These are phyloP conservation scores for Nosema muscidifuracis DNA, from an alignment of 371 early-diverging fungal genomes.

Conservation along the genomic window DNA sequence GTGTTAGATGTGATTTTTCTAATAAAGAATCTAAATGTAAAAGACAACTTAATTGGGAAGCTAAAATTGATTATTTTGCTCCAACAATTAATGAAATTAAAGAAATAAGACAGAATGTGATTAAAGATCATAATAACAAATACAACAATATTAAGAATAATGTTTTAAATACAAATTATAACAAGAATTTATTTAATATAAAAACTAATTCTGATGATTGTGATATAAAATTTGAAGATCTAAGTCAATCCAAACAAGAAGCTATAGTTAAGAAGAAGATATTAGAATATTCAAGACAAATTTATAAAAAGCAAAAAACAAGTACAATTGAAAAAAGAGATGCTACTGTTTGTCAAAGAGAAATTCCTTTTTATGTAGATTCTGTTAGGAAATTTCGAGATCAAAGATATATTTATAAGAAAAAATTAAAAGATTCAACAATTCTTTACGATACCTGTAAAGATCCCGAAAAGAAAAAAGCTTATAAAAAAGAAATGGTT, in stretches of 20 bases:
- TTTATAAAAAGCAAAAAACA: slow-evolving; percentile 74
- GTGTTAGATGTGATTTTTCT: slow-evolving; percentile 89
- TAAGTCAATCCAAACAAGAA: slow-evolving; percentile 68
- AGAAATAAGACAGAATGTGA: slow-evolving; percentile 77
- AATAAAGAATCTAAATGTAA: slow-evolving; percentile 77
- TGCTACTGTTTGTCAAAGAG: slow-evolving; percentile 82
- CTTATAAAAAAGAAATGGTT: slow-evolving; percentile 76
- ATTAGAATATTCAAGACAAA: slow-evolving; percentile 76
- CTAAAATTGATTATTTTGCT: slow-evolving; percentile 90
- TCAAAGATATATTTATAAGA: slow-evolving; percentile 93
- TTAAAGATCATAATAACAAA: slow-evolving; percentile 64
- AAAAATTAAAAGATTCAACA: too few relatives aligned
- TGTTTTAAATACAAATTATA: neutral
- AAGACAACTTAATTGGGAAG: slow-evolving; percentile 86
- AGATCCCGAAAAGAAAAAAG: slow-evolving; percentile 63
- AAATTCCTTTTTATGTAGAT: slow-evolving; percentile 95
- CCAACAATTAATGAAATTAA: slow-evolving; percentile 78
- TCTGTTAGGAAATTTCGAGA: slow-evolving; percentile 93
- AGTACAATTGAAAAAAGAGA: slow-evolving; percentile 61
- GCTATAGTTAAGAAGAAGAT: slow-evolving; percentile 72
- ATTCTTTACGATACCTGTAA: slow-evolving; percentile 57
- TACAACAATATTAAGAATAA: neutral
- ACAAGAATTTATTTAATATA: too few relatives aligned
- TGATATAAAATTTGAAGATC: slow-evolving; percentile 65
- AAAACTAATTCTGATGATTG: slow-evolving; percentile 34